Conservation (phyloP, 306 rosid species). For the Alnus glutinosa region DNA sequence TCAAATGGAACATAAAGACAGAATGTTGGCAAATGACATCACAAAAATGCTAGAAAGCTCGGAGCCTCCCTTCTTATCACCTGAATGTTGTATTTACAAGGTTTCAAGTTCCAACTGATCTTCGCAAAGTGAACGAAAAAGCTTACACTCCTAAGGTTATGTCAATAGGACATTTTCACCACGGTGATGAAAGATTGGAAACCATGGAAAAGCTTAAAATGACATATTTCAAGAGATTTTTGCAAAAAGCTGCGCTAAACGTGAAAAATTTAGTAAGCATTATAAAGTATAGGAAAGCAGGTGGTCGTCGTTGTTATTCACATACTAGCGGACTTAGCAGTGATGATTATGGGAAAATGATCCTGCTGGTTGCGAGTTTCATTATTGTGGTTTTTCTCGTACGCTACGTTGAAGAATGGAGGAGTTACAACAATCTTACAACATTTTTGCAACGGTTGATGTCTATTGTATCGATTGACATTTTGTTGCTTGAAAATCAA, state of each 20-base stretch:
- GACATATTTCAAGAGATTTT: not conserved
- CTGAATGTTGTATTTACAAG: too few relatives aligned
- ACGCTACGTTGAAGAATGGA: too few relatives aligned
- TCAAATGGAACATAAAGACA: too few relatives aligned
- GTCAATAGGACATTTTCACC: too few relatives aligned
- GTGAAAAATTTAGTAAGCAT: not conserved
- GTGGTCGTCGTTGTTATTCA: not conserved
- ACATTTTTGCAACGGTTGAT: not conserved
- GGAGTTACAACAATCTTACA: too few relatives aligned
- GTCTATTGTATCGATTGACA: not conserved
- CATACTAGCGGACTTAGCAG: not conserved
- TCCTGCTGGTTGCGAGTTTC: not conserved
- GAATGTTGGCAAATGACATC: too few relatives aligned
- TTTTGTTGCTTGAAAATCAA: conserved; percentile 22
- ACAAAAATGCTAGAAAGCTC: too few relatives aligned
- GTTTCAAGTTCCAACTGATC: too few relatives aligned
- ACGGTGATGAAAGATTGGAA: too few relatives aligned
- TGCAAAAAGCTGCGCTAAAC: not conserved
- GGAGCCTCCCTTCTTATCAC: too few relatives aligned
- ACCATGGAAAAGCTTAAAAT: not conserved
- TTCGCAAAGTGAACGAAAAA: too few relatives aligned
- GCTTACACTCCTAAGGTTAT: too few relatives aligned
- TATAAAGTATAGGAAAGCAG: not conserved
- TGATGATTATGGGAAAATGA: not conserved
- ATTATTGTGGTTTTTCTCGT: not conserved